Conservation (phyloP, 2,329 filamentous ascomycete species). For the Leptographium flavum region DNA sequence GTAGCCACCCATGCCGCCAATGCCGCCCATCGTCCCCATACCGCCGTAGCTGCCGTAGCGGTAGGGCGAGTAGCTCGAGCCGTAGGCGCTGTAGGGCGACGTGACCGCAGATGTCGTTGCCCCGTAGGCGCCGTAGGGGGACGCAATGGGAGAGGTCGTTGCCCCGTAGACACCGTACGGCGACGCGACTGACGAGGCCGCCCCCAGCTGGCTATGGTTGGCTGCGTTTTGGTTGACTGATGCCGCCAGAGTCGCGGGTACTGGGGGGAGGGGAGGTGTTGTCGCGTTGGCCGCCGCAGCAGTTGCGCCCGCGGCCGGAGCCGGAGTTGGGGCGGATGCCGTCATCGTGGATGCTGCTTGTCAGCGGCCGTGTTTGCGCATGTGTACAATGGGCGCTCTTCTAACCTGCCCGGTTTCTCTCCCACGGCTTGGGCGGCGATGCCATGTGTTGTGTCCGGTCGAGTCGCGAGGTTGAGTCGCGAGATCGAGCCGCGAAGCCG, state of each 20-base stretch:
- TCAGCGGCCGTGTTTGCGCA: neutral
- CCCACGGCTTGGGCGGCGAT: slow-evolving; percentile 97
- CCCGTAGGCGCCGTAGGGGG: too few species aligned
- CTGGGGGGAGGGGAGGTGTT: slow-evolving; percentile 61
- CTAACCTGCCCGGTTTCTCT: slow-evolving; percentile 52
- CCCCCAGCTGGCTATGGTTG: slow-evolving; percentile 56
- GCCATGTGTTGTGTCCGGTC: slow-evolving; percentile 34
- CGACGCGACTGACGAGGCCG: too few species aligned
- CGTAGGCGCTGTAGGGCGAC: slow-evolving; percentile 17
- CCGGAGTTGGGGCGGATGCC: slow-evolving; percentile 24
- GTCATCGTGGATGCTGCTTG: slow-evolving; percentile 25
- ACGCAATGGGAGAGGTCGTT: too few species aligned
- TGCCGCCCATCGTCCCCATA: slow-evolving; percentile 23
- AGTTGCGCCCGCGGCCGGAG: slow-evolving; percentile 15
- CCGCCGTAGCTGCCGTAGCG: slow-evolving; percentile 27
- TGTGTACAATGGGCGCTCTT: neutral
- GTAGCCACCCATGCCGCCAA: slow-evolving; percentile 20
- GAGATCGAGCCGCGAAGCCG: too few species aligned
- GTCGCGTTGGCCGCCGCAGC: slow-evolving; percentile 25
- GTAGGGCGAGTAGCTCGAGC: slow-evolving; percentile 32
- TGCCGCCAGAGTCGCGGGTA: slow-evolving; percentile 63
- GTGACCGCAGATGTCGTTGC: slow-evolving; percentile 19
- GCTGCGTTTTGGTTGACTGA: slow-evolving; percentile 81
- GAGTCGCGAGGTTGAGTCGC: too few species aligned
- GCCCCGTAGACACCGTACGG: too few species aligned